Percentiles rank a stretch among this genome's conserved stretches.
These are phyloP conservation scores for Coemansia sp. DNA, from an alignment of 192 early-diverging fungal genomes.

Conservation along the genomic window DNA sequence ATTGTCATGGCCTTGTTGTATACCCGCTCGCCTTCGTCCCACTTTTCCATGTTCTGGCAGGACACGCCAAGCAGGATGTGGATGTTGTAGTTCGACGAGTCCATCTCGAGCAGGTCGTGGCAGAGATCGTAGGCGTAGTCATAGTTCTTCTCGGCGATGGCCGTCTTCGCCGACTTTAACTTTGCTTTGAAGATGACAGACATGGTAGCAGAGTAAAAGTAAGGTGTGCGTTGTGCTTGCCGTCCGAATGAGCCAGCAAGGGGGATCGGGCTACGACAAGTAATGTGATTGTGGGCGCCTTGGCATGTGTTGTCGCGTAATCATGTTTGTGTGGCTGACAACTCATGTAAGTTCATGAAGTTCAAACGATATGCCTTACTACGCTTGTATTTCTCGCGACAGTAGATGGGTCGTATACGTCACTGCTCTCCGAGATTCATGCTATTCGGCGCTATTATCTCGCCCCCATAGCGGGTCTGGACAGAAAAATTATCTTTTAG, in stretches of 20 bases:
- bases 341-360: neutral
- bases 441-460: neutral
- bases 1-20: constrained; percentile 62
- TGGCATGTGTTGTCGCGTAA: neutral
- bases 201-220: constrained; percentile 13
- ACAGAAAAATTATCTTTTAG: neutral
- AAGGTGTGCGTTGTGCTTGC: neutral
- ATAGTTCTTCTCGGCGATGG: constrained; percentile 43
- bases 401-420: neutral
- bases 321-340: neutral
- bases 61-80: constrained; percentile 68
- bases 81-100: constrained; percentile 44
- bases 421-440: neutral
- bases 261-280: neutral
- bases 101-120: constrained; percentile 51
- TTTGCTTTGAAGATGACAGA: constrained; percentile 54
- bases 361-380: neutral
- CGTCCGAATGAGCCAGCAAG: neutral
- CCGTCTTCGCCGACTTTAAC: constrained; percentile 48
- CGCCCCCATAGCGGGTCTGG: neutral
- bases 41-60: constrained; percentile 59
- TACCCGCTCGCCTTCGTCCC: constrained; percentile 56
- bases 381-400: neutral
- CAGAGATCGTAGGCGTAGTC: constrained; percentile 50
- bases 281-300: constrained; percentile 1